These are phyloP conservation scores for Aspergillus vadensis DNA, from an alignment of 2,329 filamentous ascomycete genomes.

Conservation along the genomic window DNA sequence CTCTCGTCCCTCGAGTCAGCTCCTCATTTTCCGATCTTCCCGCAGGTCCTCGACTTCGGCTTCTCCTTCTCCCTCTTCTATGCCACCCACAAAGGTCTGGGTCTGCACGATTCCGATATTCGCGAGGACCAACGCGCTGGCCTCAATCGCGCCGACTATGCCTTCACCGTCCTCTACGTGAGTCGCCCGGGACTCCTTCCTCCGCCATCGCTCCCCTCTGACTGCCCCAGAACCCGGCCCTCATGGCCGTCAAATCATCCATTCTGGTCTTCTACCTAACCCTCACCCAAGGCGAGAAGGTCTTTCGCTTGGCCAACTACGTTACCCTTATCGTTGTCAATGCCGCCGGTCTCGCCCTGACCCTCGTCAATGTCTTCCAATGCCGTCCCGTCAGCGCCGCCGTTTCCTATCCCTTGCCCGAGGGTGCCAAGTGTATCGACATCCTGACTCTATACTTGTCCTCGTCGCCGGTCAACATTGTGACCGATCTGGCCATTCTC, in stretches of 20 bases:
- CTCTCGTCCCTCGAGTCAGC: background rate
- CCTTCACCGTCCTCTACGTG: constrained; percentile 63
- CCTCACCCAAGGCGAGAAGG: constrained; percentile 73
- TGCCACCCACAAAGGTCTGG: constrained; percentile 47
- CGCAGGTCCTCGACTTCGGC: constrained; percentile 47
- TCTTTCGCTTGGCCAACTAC: constrained; percentile 82
- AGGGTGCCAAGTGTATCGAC: constrained; percentile 57
- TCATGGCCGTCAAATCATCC: constrained; percentile 92
- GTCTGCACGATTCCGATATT: constrained; percentile 45
- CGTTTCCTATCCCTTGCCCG: constrained; percentile 56
- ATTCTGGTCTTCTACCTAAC: constrained; percentile 88
- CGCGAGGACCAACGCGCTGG: constrained; percentile 28
- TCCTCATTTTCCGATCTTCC: background rate
- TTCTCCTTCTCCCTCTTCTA: constrained; percentile 51
- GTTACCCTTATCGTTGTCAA: constrained; percentile 76
- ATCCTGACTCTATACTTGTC: constrained; percentile 66
- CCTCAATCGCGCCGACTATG: constrained; percentile 57
- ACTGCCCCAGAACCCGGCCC: constrained; percentile 70
- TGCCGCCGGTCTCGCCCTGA: constrained; percentile 73
- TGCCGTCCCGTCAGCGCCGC: constrained; percentile 73
- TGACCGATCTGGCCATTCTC: constrained; percentile 85
- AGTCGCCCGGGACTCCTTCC: constrained; percentile 23
- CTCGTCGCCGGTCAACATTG: constrained; percentile 86
- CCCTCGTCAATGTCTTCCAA: constrained; percentile 84
- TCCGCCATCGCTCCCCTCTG: constrained; percentile 14